Conservation (phyloP, 106 monocot genomes). For the Dendrobium officinale region DNA sequence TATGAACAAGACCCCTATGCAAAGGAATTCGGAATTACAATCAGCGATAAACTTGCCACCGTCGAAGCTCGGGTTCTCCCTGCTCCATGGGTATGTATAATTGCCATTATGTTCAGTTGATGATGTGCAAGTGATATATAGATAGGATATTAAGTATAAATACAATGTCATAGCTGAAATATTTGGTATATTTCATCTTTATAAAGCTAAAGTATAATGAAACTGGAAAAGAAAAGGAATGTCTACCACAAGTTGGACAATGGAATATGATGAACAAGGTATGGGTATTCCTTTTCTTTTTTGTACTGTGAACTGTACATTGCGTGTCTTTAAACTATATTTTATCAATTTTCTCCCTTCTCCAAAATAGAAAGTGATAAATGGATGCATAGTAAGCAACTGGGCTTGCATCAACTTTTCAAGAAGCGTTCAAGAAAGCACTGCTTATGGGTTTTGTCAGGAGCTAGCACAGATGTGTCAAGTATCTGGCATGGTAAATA, state of each 20-base stretch:
- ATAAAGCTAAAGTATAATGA: constrained; percentile 79
- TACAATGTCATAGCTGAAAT: neutral
- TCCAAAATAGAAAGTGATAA: constrained; percentile 77
- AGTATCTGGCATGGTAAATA: constrained; percentile 77
- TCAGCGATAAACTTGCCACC: constrained; percentile 60
- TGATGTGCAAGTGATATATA: neutral
- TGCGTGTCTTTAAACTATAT: neutral
- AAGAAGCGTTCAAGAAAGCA: constrained; percentile 65
- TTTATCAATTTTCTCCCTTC: neutral
- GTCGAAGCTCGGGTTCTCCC: constrained; percentile 92
- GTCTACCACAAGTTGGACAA: constrained; percentile 84
- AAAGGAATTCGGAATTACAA: constrained; percentile 79
- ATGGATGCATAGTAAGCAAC: constrained; percentile 68
- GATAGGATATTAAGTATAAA: neutral
- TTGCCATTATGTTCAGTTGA: neutral
- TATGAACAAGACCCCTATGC: constrained; percentile 82
- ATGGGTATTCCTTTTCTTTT: constrained; percentile 3
- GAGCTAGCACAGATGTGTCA: constrained; percentile 84
- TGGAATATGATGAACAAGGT: constrained; percentile 99
- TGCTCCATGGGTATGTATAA: constrained; percentile 74
- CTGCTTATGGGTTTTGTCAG: constrained; percentile 72
- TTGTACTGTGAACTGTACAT: neutral
- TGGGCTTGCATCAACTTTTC: constrained; percentile 97
- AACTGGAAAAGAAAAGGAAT: constrained; percentile 83
- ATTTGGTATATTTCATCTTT: neutral